These are phyloP conservation scores for Amanita jacksonii DNA, from an alignment of 768 basidiomycete genomes.

Conservation along the genomic window DNA sequence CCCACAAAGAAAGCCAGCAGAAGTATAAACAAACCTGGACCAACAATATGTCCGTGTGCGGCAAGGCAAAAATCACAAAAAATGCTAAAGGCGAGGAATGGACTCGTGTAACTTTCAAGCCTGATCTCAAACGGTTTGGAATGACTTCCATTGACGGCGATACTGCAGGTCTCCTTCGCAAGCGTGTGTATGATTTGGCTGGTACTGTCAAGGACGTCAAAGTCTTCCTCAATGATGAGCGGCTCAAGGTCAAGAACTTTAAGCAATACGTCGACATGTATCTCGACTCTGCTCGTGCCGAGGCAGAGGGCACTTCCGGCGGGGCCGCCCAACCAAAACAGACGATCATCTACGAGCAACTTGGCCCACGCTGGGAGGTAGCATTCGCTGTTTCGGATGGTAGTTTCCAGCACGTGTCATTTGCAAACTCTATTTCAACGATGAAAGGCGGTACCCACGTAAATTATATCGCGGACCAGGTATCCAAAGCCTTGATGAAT, in stretches of 20 bases:
- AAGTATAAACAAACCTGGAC: slow-evolving; percentile 96
- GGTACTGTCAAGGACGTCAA: slow-evolving; percentile 93
- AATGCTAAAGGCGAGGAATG: slow-evolving; percentile 83
- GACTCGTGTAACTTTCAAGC: slow-evolving; percentile 87
- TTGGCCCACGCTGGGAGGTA: slow-evolving; percentile 85
- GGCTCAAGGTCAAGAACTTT: slow-evolving; percentile 90
- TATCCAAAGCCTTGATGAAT: slow-evolving; percentile 75
- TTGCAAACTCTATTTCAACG: slow-evolving; percentile 95
- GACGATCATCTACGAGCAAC: slow-evolving; percentile 72
- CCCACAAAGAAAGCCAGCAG: slow-evolving; percentile 73
- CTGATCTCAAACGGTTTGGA: slow-evolving; percentile 86
- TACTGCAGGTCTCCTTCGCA: slow-evolving; percentile 77
- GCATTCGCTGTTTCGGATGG: slow-evolving; percentile 94
- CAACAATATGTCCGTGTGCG: slow-evolving; percentile 85
- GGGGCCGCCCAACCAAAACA: slow-evolving; percentile 75
- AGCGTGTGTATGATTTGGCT: slow-evolving; percentile 95
- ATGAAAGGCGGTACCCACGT: slow-evolving; percentile 97
- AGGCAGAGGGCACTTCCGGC: slow-evolving; percentile 58
- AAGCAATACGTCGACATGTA: slow-evolving; percentile 97
- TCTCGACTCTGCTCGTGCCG: slow-evolving; percentile 64
- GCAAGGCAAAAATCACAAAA: slow-evolving; percentile 88
- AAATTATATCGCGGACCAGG: slow-evolving; percentile 71
- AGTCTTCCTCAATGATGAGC: slow-evolving; percentile 87
- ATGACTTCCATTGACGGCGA: slow-evolving; percentile 90
- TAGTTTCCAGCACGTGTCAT: slow-evolving; percentile 87